Evolutionary conservation across 371 early-diverging fungal genomes (phyloP).

Genomic region (Batkoa obscura): DNA sequence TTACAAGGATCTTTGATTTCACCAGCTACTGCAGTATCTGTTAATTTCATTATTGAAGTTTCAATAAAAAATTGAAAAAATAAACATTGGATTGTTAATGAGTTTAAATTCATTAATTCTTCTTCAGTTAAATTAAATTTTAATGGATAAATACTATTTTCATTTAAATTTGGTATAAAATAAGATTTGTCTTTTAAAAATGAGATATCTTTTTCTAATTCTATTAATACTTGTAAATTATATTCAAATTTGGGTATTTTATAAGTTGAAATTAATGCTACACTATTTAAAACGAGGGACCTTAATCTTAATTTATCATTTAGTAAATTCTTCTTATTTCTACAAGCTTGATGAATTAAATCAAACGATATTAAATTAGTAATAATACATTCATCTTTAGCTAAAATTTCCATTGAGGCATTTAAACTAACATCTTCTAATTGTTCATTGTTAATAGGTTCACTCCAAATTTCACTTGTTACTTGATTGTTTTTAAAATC

Average conservation of each 20-base stretch:
- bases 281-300: not conserved
- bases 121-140: not conserved
- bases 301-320: not conserved
- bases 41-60: not conserved
- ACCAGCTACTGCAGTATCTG: not conserved
- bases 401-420: slow-evolving; percentile 25
- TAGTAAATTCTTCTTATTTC: not conserved
- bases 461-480: slow-evolving; percentile 52
- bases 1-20: not conserved
- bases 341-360: slow-evolving; percentile 23
- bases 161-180: not conserved
- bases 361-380: slow-evolving; percentile 50
- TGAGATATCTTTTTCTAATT: not conserved
- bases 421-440: slow-evolving; percentile 14
- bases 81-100: not conserved
- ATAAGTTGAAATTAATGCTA: slow-evolving; percentile 2
- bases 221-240: not conserved
- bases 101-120: not conserved
- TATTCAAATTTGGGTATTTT: not conserved
- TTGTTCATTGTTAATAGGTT: slow-evolving; percentile 23
- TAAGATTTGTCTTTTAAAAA: not conserved
- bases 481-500: slow-evolving; percentile 25
- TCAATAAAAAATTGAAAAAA: slow-evolving; percentile 3
- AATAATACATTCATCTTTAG: slow-evolving; percentile 27
- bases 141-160: not conserved